Evolutionary conservation across 2,329 filamentous ascomycete genomes (phyloP).

Genomic region (Ceratocystis eucalypticola): DNA sequence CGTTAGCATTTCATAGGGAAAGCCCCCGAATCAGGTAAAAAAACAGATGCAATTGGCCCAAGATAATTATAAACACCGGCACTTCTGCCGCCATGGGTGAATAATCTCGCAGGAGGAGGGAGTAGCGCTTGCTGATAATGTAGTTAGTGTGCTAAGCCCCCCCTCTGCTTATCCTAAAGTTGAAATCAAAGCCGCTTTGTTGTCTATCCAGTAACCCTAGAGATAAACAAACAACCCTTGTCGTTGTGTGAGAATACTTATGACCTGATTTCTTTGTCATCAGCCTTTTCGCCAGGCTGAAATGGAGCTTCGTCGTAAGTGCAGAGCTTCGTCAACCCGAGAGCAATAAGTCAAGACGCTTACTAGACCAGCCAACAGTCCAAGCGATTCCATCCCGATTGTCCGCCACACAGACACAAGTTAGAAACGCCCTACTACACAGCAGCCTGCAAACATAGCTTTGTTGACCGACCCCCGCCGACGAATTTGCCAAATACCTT

Average conservation of each 20-base stretch:
- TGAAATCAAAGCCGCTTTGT: too few relatives aligned
- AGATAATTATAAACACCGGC: too few relatives aligned
- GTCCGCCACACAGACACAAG: neutral
- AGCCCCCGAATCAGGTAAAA: too few relatives aligned
- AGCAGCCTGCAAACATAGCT: too few relatives aligned
- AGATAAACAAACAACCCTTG: neutral
- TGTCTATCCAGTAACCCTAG: neutral
- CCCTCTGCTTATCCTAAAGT: too few relatives aligned
- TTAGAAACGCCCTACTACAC: neutral
- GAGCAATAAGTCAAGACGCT: too few relatives aligned
- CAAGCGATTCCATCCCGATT: neutral
- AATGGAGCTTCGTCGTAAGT: conserved; percentile 1
- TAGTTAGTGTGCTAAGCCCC: too few relatives aligned
- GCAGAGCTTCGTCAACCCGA: conserved; percentile 24
- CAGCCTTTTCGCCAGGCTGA: conserved; percentile 22
- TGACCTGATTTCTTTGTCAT: neutral
- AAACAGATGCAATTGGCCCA: too few relatives aligned
- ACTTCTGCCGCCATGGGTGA: too few relatives aligned
- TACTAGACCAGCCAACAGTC: neutral
- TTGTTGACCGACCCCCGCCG: neutral
- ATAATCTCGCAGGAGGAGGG: too few relatives aligned
- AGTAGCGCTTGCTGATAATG: too few relatives aligned
- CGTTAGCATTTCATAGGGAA: too few relatives aligned
- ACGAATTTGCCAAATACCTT: neutral
- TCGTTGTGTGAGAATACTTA: neutral